Evolutionary conservation across 208 protist species (phyloP), one percentile per base, ranked within the genome.

Genomic region (Blastocrithidia nonstop): DNA sequence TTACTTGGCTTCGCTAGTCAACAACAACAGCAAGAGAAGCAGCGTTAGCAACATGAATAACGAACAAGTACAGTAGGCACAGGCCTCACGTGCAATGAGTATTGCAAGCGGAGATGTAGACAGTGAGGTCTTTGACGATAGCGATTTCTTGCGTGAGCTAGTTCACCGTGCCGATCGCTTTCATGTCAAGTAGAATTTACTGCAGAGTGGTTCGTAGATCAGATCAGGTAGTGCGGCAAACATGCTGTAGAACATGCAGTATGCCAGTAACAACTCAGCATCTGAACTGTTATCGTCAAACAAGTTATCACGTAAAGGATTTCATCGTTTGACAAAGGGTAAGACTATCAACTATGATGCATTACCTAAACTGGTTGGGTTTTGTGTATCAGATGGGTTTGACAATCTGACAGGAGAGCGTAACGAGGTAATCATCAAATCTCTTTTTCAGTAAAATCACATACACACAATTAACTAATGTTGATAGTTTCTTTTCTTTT

Each of bases 251-350:
- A 64, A 67, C 35, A 52, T 89, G 28, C 54, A 82, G 45, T 57
- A 82, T n/a, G 59, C 71, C 82, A 44, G 60, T 81, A 16, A 45
- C 51, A 27, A 59, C 71, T 11, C 59, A 67, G 36, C 45, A 77
- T 8, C 22, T 17, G 37, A 33, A 11, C 21, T 71, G 33, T 55
- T 58, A 29, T 50, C 63, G 5, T 45, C 56, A 13, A 57, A 36
- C 32, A 66, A 60, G 20, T 54, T 56, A 4, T 39, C 58, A 8
- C 77, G 70, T 33, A 73, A 75, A 37, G 77, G 77, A 0, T 88
- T 88, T 38, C 77, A 91, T 36, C 25, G 72, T 9, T 39, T 83
- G 20, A 91, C 82, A 17, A 91, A 91, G 58, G 82, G 82, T 9
- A 76, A 78, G 40, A 44, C 66, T 7, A 61, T 91, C 2, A 69